phyloP scores from a whole-genome alignment of 2,329 filamentous ascomycete species.

The Trichoderma sp. region DNA sequence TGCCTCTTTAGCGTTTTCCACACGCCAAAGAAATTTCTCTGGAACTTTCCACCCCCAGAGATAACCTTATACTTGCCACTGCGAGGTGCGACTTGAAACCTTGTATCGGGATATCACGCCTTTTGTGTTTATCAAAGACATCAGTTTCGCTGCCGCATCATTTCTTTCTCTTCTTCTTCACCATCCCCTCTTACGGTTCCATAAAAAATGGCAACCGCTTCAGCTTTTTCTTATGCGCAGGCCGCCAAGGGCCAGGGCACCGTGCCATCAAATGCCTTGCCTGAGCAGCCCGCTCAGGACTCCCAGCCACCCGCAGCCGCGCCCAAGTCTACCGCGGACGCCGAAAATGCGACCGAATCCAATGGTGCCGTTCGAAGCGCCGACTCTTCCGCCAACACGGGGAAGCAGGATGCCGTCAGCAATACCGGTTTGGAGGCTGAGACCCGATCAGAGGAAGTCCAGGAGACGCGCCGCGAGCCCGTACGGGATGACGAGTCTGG shows the following conservation, averaged over 20 bases:
- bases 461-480: constrained; percentile 36
- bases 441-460: constrained; percentile 37
- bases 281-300: constrained; percentile 31
- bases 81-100: constrained; percentile 26
- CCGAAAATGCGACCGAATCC: constrained; percentile 31
- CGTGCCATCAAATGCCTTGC: constrained; percentile 34
- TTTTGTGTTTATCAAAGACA: constrained; percentile 25
- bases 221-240: constrained; percentile 90
- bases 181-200: background rate
- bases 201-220: constrained; percentile 53
- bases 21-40: background rate
- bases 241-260: constrained; percentile 78
- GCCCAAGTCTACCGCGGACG: constrained; percentile 29
- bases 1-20: background rate
- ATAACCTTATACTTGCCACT: constrained; percentile 21
- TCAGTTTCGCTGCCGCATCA: constrained; percentile 26
- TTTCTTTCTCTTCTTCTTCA: constrained; percentile 30
- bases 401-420: constrained; percentile 39
- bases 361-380: constrained; percentile 28
- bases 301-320: constrained; percentile 34
- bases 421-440: constrained; percentile 42
- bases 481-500: constrained; percentile 43
- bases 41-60: background rate
- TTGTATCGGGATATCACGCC: constrained; percentile 16
- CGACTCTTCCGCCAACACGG: constrained; percentile 29